Conservation (phyloP, 2,329 filamentous ascomycete species). For the Clarireedia homoeocarpa region DNA sequence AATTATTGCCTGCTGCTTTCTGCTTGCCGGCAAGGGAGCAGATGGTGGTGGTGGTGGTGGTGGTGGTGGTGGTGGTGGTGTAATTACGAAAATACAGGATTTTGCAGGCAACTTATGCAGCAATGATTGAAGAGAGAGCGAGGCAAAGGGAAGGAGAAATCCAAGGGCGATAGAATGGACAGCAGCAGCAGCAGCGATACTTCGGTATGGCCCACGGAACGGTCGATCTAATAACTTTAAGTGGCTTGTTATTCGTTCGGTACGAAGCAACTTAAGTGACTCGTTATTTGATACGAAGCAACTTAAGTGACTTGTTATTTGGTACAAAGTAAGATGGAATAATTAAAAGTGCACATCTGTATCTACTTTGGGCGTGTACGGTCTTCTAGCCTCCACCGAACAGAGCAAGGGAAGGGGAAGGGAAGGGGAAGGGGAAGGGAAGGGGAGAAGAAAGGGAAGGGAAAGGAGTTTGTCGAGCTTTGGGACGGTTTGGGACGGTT, state of each 20-base stretch:
- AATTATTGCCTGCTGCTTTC: constrained; percentile 3
- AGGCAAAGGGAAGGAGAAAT: not conserved
- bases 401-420: not conserved
- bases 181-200: no score
- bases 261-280: no score
- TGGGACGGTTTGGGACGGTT: not conserved
- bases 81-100: constrained; percentile 2
- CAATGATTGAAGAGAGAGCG: not conserved
- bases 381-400: no score
- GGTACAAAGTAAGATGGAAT: no score
- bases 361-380: no score
- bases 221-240: no score
- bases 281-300: no score
- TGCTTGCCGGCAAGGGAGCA: not conserved
- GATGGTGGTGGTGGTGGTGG: not conserved
- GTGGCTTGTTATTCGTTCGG: no score
- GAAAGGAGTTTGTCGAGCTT: not conserved
- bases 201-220: no score
- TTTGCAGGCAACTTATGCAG: not conserved
- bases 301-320: no score
- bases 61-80: not conserved
- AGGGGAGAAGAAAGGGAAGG: not conserved
- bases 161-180: not conserved
- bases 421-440: not conserved
- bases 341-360: not conserved